Conservation (phyloP, 2,329 filamentous ascomycete genomes). For the Acrocalymma vagum region DNA sequence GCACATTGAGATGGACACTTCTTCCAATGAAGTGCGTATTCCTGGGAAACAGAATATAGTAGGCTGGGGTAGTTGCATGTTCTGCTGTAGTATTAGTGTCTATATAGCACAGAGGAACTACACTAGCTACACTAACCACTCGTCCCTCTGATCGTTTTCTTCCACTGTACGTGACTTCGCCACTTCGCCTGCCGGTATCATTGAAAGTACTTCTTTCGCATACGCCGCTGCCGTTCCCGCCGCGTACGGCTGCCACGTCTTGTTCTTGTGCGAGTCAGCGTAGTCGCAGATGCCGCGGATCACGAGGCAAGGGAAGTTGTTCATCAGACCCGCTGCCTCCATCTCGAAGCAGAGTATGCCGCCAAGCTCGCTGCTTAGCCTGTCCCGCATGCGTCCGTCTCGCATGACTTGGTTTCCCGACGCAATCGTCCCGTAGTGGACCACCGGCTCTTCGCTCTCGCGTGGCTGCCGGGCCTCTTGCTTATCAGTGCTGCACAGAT, state of each 20-base stretch:
- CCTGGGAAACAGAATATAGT: no score
- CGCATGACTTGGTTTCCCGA: slow-evolving; percentile 55
- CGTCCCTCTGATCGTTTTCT: no score
- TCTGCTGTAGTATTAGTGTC: no score
- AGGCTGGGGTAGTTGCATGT: no score
- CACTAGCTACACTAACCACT: no score
- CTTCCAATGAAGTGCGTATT: no score
- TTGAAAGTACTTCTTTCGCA: slow-evolving; percentile 24
- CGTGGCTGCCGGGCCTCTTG: slow-evolving; percentile 6
- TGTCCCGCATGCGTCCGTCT: slow-evolving; percentile 47
- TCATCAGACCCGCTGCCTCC: no score
- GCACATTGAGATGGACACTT: no score
- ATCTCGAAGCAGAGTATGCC: slow-evolving; percentile 25
- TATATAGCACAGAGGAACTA: no score
- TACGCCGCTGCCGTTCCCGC: slow-evolving; percentile 28
- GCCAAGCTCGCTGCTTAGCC: slow-evolving; percentile 29
- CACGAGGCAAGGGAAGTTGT: slow-evolving; percentile 28
- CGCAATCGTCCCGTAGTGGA: slow-evolving; percentile 51
- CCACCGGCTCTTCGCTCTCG: slow-evolving; percentile 18
- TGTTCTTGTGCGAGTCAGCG: slow-evolving; percentile 17
- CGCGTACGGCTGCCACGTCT: slow-evolving; percentile 25
- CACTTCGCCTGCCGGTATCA: slow-evolving; percentile 18
- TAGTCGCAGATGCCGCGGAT: slow-evolving; percentile 35
- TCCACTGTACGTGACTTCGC: slow-evolving; percentile 9
- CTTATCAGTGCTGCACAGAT: slow-evolving; percentile 8